Base-by-base conservation (phyloP, 371 early-diverging fungal genomes). In the Dentiscutata heterogama region DNA sequence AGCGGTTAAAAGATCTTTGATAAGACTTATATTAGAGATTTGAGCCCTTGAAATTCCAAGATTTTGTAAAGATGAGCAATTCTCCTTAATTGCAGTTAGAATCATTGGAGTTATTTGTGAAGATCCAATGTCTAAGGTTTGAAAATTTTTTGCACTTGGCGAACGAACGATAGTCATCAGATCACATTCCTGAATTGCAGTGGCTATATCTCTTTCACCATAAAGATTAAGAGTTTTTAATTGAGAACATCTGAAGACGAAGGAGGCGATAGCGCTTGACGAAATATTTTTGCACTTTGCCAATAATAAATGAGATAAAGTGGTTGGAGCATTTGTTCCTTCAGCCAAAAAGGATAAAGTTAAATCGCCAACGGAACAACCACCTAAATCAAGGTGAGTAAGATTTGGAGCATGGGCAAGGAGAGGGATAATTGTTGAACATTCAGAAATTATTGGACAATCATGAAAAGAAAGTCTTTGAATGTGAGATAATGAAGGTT, bases 311-410 rank as follows among this genome's bases (percentile, higher is more conserved):
- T 78, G 65, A 14, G 27, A 50, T 35, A 78, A 65, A 1, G 63
- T 51, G 18, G 18, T 64, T 0, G 51, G 16, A 8, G 16, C 42
- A 27, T 78, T 78, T 14, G 78, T 78, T 29, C 50, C 51, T 1
- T 5, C 29, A 11, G 7, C 35, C 20, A 78, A 25, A 20, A 78
- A 78, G 16, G 50, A 13, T 10, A 78, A 51, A 0, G 78, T 78
- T 27, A 39, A 13, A 53, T 78, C 78, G 0, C 56, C 50, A 27
- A 78, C 65, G 7, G 78, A 63, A 65, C 78, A 78, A 53, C 78
- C 78, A 51, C 78, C 78, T 6, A 78, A 27, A 65, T 78, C 78
- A 27, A 78, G 42, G 20, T 78, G 78, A 31, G 78, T 78, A 65
- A 78, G 39, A 50, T 78, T 78, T 63, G 78, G 78, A 16, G 53